Evolutionary conservation across 345 rosid species (phyloP), one percentile per base, ranked within the genome.

Genomic region (Hibiscus mutabilis): DNA sequence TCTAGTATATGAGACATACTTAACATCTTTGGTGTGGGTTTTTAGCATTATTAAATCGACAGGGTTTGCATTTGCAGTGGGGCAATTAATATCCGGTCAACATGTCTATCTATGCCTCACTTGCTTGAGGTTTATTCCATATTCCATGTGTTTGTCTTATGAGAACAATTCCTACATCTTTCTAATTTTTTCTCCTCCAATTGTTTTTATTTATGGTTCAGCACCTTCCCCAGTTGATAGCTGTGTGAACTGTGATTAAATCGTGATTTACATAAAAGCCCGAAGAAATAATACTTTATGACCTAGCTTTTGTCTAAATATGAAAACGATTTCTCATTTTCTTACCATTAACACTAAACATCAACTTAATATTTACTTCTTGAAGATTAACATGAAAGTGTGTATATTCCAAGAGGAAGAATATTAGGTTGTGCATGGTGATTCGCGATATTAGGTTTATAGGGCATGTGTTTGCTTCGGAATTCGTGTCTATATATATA

Each of bases 141-240:
- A 90, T 90, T 89, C 96, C 97, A 83, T 83, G 87, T 77, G 88
- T 86, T 89, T 91, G 97, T 89, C 98, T 85, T 85, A 65, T 85
- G 74, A 75, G 60, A 69, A 73, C 65, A 31, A 31, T 59, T 55
- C 61, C 37, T 22, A 21, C 14, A 19, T 3, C 19, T 13, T n/a
- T n/a, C n/a, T n/a, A n/a, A n/a, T n/a, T 8, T 18, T 37, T 29
- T 56, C 2, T 31, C 18, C 22, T n/a, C 16, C 6, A 15, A 31
- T 31, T n/a, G 42, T 33, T 60, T 35, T 16, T 25, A 61, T 1
- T 1, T 35, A 37, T 1, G 42, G 11, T 8, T 37, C 42, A 37
- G 11, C 42, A 37, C 42, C 42, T 37, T 1, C 42, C 11, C 42
- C 42, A 8, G 11, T 37, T 37, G 42, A 37, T 37, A 37, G 42